Conservation (phyloP, 768 basidiomycete species). For the Suillus tomentosus region DNA sequence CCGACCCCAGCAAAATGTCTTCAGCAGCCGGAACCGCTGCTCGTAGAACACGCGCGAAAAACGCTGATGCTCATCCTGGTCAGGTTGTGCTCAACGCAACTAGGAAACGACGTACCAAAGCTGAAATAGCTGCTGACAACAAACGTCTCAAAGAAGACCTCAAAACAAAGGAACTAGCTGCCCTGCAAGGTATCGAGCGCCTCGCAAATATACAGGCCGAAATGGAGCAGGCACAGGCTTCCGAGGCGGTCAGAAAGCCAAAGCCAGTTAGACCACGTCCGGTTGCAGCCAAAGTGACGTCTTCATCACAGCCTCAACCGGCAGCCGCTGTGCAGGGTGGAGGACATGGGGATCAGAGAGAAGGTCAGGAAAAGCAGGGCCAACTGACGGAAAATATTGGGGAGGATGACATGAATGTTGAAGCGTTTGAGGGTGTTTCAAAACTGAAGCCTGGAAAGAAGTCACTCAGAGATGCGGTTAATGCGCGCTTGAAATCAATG, state of each 20-base stretch:
- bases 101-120: conserved; percentile 5
- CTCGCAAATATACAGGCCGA: conserved; percentile 9
- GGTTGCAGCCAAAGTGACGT: background rate
- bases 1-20: background rate
- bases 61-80: background rate
- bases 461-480: background rate
- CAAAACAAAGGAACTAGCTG: conserved; percentile 3
- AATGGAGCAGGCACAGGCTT: conserved; percentile 4
- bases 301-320: no score
- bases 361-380: background rate
- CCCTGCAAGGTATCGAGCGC: background rate
- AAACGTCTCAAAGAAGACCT: conserved; percentile 7
- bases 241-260: background rate
- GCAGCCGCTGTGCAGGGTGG: background rate
- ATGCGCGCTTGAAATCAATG: background rate
- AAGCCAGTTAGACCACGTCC: conserved; percentile 10
- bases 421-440: background rate
- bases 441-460: background rate
- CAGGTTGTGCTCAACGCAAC: background rate
- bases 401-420: background rate
- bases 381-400: background rate
- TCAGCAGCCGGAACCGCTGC: background rate
- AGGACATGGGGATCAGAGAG: background rate
- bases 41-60: background rate
- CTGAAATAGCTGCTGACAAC: conserved; percentile 15